phyloP scores from a whole-genome alignment of 352 stramenopile species.

The Albugo candida region DNA sequence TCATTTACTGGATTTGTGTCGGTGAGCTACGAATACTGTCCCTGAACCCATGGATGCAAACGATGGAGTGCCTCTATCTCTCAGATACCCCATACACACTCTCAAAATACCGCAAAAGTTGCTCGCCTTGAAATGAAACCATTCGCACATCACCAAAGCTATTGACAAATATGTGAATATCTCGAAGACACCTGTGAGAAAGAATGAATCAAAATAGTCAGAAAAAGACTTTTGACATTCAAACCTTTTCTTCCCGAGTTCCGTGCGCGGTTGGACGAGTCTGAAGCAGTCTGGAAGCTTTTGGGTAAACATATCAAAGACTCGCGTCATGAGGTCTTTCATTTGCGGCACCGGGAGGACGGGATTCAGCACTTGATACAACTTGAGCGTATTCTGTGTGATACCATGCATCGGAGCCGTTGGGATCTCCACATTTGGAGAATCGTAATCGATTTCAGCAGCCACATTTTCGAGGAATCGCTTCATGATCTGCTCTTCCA shows the following conservation, averaged over 20 bases:
- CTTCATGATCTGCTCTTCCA: constrained; percentile 93
- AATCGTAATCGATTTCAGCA: constrained; percentile 55
- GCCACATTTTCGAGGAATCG: constrained; percentile 66
- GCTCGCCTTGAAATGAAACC: neutral
- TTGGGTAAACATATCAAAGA: constrained; percentile 76
- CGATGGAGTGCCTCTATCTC: no score
- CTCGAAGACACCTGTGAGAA: no score
- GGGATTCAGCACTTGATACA: constrained; percentile 86
- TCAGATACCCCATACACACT: constrained; percentile 4
- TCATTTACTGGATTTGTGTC: no score
- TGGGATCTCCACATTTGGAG: constrained; percentile 26
- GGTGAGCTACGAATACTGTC: no score
- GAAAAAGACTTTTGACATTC: neutral
- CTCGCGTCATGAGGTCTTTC: constrained; percentile 86
- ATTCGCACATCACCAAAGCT: neutral
- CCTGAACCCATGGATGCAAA: no score
- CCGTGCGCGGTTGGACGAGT: constrained; percentile 50
- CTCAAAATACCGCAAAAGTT: constrained; percentile 1
- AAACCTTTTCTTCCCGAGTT: constrained; percentile 47
- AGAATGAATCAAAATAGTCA: neutral
- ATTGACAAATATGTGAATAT: no score
- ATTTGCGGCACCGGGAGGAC: constrained; percentile 88
- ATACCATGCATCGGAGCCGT: constrained; percentile 85
- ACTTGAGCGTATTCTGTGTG: constrained; percentile 85
- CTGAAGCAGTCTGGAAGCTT: constrained; percentile 82